Percentiles rank a stretch among this genome's conserved stretches.
Evolutionary conservation across 2,329 filamentous ascomycete genomes (phyloP).

Genomic region (Mycosphaerella arachidis): DNA sequence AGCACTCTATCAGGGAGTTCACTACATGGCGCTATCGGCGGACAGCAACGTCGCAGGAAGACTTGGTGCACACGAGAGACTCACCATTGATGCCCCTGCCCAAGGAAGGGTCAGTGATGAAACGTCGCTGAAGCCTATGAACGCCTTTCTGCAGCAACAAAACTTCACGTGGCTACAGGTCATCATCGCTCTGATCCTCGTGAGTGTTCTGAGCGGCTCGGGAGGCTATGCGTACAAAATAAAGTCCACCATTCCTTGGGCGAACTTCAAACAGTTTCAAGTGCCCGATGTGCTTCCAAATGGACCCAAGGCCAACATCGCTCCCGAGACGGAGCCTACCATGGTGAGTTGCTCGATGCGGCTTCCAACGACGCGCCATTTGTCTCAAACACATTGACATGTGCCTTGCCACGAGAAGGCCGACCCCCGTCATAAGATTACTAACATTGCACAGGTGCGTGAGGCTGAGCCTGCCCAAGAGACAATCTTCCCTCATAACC

Average conservation of each 20-base stretch:
- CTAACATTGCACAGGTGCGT: slow-evolving; percentile 15
- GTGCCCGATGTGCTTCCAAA: background rate
- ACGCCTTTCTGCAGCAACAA: background rate
- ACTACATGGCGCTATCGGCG: slow-evolving; percentile 21
- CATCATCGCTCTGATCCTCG: background rate
- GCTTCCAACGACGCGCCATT: background rate
- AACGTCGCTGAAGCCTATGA: background rate
- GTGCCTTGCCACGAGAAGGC: too few relatives aligned
- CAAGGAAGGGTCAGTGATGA: background rate
- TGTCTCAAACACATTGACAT: too few relatives aligned
- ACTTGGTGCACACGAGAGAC: slow-evolving; percentile 11
- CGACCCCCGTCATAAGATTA: too few relatives aligned
- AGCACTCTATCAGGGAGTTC: slow-evolving; percentile 28
- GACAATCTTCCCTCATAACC: slow-evolving; percentile 31
- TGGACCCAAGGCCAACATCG: background rate
- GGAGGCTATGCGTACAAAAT: background rate
- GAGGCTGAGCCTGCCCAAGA: slow-evolving; percentile 34
- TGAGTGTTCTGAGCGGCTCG: background rate
- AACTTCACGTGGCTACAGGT: background rate
- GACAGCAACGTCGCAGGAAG: slow-evolving; percentile 2
- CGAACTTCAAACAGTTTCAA: background rate
- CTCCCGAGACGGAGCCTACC: background rate
- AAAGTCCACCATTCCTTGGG: background rate
- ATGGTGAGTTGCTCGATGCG: background rate
- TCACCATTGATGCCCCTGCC: slow-evolving; percentile 20